Evolutionary conservation across 2,329 filamentous ascomycete species (phyloP), one percentile per base, ranked within the genome.

Genomic region (Thelonectria rubi): DNA sequence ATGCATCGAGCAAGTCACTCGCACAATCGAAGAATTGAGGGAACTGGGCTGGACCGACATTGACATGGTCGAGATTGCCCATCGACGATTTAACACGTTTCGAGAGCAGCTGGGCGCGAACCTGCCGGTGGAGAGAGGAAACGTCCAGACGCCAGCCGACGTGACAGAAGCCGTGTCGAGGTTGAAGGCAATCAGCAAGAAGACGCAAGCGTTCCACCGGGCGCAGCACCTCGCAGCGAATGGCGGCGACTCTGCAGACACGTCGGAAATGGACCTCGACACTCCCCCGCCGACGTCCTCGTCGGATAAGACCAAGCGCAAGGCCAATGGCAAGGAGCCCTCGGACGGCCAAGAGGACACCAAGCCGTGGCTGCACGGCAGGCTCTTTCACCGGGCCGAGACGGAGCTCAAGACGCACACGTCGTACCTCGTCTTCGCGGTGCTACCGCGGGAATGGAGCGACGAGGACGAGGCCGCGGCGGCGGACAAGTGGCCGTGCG

Each of bases 341-440:
- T 9, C 26, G 7, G 51, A 21, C 5, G 39, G 54, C 5, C 67
- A 69, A 15, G 70, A 70, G 4, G 72, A 76, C 12, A 43, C 57
- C 5, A 88, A 91, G 64, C 76, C 85, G 1, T 97, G 89, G 80
- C 86, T 91, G 73, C 87, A 94, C 63, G 95, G 95, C 1, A 86
- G 87, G 26, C 73, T 98, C 42, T 84, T 93, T 30, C 92, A 96
- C 71, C 86, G 93, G 21, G 88, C 91, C 0, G 95, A 99, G 79
- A 81, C 88, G 0, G 95, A 99, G 72, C 80, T 98, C 62, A 97
- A 97, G 83, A 95, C 92, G 8, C 95, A 99, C 77, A 99, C 95
- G 0, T 95, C 91, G n/a, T 99, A 99, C 75, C 84, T 99, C 5
- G 91, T 96, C 5, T 99, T 99, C 79, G 95, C 95, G 0, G 81